phyloP scores from a whole-genome alignment of 148 eudicot genomes.

The Chenopodium album region DNA sequence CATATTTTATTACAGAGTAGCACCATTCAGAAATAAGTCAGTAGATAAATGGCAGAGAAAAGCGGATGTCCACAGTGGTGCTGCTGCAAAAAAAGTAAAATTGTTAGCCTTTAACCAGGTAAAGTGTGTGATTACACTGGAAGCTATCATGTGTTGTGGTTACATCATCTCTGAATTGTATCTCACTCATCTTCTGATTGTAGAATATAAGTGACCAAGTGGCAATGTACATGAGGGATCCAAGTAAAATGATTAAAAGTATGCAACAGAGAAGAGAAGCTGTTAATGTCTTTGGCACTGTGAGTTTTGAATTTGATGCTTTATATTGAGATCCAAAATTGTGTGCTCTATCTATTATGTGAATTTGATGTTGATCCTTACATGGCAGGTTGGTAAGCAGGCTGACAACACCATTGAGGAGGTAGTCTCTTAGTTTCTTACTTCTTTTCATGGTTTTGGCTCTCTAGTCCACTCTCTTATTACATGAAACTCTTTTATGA shows the following conservation, averaged over 20 bases:
- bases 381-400: conserved; percentile 46
- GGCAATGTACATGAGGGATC: conserved; percentile 89
- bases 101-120: conserved; percentile 95
- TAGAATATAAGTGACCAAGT: conserved; percentile 94
- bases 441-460: not conserved
- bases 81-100: conserved; percentile 77
- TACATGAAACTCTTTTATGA: not conserved
- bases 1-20: conserved; percentile 43
- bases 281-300: conserved; percentile 72
- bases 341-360: not conserved
- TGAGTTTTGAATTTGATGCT: conserved; percentile 36
- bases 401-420: conserved; percentile 40
- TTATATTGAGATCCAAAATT: not conserved
- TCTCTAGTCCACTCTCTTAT: not conserved
- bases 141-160: not conserved
- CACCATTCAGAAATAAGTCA: conserved; percentile 69
- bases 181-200: conserved; percentile 13
- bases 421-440: conserved; percentile 34
- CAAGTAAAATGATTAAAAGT: conserved; percentile 83
- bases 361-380: conserved; percentile 10
- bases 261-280: conserved; percentile 78
- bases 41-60: conserved; percentile 98
- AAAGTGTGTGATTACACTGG: conserved; percentile 17
- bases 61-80: conserved; percentile 91
- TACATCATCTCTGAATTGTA: conserved; percentile 3